A percentile compares a stretch with the other conserved stretches of the same genome.
Conservation (phyloP, 2,329 filamentous ascomycete species). For the Byssothecium circinans region DNA sequence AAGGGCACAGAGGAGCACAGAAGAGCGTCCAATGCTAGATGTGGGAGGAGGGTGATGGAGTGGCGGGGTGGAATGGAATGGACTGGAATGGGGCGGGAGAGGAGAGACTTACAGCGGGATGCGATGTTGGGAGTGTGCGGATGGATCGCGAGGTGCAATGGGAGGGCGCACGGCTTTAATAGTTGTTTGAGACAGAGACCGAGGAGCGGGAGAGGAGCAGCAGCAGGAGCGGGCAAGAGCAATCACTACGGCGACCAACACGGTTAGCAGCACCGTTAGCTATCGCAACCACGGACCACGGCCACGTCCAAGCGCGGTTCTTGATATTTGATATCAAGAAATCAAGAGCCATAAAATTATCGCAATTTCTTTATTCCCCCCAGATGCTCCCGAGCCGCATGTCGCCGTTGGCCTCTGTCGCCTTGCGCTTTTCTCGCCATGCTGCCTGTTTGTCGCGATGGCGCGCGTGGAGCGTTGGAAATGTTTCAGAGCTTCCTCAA, state of each 20-base stretch:
- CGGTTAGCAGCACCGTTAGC: neutral
- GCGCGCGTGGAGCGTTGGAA: too few species aligned
- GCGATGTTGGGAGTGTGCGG: conserved; percentile 9
- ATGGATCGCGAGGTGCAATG: conserved; percentile 1
- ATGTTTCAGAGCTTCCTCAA: neutral
- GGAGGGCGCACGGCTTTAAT: conserved; percentile 14
- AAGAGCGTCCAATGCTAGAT: neutral
- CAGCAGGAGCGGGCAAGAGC: too few species aligned
- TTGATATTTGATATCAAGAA: neutral
- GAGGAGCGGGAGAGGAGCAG: too few species aligned
- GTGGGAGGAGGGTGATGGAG: neutral
- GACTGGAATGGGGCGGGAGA: neutral
- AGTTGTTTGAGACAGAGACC: conserved; percentile 8
- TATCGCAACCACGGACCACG: neutral
- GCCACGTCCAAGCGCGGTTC: neutral
- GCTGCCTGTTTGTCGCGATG: too few species aligned
- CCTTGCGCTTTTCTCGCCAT: too few species aligned
- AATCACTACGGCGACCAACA: neutral
- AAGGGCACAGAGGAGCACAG: neutral
- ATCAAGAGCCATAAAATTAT: neutral
- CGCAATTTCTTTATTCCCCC: neutral
- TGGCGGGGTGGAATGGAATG: neutral
- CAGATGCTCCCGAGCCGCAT: too few species aligned
- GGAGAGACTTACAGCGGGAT: conserved; percentile 15
- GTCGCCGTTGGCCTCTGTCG: too few species aligned